Evolutionary conservation across 495 filamentous ascomycete species (phyloP).

Genomic region (Tuber umbilicatum): DNA sequence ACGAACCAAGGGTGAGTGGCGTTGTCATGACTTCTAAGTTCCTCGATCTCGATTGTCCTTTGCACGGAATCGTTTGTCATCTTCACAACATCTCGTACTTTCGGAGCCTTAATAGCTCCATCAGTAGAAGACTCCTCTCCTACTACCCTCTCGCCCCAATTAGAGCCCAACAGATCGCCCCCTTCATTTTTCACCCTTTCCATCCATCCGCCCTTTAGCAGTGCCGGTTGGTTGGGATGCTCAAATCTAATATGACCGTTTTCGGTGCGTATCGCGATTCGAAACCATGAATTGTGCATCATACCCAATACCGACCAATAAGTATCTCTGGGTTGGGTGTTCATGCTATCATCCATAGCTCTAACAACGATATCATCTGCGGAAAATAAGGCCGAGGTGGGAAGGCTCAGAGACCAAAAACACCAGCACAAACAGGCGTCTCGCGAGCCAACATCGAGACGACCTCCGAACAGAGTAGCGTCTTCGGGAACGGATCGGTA

Average conservation of each 20-base stretch:
- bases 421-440: conserved; percentile 89
- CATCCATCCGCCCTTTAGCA: conserved; percentile 85
- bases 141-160: conserved; percentile 74
- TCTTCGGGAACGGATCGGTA: conserved; percentile 56
- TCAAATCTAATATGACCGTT: conserved; percentile 61
- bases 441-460: conserved; percentile 72
- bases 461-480: conserved; percentile 66
- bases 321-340: conserved; percentile 83
- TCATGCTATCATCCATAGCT: conserved; percentile 89
- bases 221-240: conserved; percentile 78
- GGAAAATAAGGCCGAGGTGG: conserved; percentile 54
- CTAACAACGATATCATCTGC: conserved; percentile 73
- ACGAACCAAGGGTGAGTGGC: conserved; percentile 80
- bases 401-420: conserved; percentile 77
- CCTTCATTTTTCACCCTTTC: conserved; percentile 84
- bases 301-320: conserved; percentile 96
- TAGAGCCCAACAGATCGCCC: conserved; percentile 71
- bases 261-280: conserved; percentile 71
- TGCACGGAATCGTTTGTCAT: conserved; percentile 70
- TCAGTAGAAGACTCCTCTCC: conserved; percentile 39
- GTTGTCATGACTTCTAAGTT: conserved; percentile 63
- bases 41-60: conserved; percentile 60
- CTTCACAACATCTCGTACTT: conserved; percentile 57
- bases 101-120: conserved; percentile 38
- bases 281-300: conserved; percentile 98